Base-by-base conservation (phyloP, 495 filamentous ascomycete genomes). In the Amphirosellinia nigrospora region DNA sequence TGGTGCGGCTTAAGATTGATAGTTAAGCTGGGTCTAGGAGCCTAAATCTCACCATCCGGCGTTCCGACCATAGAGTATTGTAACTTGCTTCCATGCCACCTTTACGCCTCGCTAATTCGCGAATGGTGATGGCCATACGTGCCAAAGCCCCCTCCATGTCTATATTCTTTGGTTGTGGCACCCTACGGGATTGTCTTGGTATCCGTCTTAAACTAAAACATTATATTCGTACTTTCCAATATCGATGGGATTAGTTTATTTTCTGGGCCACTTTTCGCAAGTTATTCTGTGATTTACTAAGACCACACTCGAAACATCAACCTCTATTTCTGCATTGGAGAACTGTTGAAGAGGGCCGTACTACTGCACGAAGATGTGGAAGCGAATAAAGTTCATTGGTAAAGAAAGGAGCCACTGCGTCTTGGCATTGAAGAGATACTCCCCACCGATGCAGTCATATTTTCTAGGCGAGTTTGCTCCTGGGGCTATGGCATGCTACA, bases 31-130 rank as follows among this genome's bases (percentile, higher is more conserved):
- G 52, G 21, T 28, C n/a, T 23, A 1, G 23, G 19, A 58, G 19
- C 28, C 21, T 4, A 34, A 23, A 36, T 32, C 39, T 58, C 52
- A 58, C 32, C 32, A 38, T 32, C 36, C 6, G 15, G 46, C 16
- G n/a, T 48, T 55, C 11, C 23, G 19, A n/a, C 55, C 34, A 55
- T 34, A 41, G 13, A 52, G 50, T 56, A 53, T 65, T 46, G 46
- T 53, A 50, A 34, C 34, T 64, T 52, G 13, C 41, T 36, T 26
- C 46, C 11, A n/a, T 32, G n/a, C 32, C 16, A 19, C 28, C 21
- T 66, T 48, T 26, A 46, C 21, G 7, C 8, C 32, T 58, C 11
- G 39, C 26, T 11, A 39, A 53, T 9, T 26, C n/a, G 34, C 41
- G 32, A 36, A 53, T 11, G 32, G 23, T 23, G 48, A 28, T 43